Conservation (phyloP, 805 yeast genomes). For the Diddensiella transvaalensis region DNA sequence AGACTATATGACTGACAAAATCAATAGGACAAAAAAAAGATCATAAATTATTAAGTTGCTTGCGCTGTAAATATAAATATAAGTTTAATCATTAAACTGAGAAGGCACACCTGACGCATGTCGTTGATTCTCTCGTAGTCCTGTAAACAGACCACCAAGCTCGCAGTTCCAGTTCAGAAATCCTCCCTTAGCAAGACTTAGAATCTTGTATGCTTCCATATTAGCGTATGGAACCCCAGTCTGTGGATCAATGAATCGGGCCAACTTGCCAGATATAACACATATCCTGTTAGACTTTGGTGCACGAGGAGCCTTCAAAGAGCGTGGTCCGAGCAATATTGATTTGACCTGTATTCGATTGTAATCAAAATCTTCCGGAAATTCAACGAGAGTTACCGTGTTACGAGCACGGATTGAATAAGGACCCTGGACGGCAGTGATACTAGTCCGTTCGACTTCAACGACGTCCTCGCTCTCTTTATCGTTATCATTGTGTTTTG, state of each 20-base stretch:
- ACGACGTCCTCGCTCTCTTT: slow-evolving; percentile 1
- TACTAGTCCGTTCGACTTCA: slow-evolving; percentile 1
- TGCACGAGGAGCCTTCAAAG: slow-evolving; percentile 43
- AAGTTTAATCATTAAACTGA: slow-evolving; percentile 46
- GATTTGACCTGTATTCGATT: slow-evolving; percentile 15
- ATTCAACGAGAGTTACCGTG: slow-evolving; percentile 14
- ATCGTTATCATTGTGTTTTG: slow-evolving; percentile 5
- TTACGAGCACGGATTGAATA: slow-evolving; percentile 12
- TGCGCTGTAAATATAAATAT: background rate
- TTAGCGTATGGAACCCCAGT: slow-evolving; percentile 83
- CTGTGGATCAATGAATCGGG: slow-evolving; percentile 81
- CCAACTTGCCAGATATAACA: slow-evolving; percentile 77
- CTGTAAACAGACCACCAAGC: slow-evolving; percentile 45
- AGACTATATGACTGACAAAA: slow-evolving; percentile 16
- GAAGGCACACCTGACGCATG: slow-evolving; percentile 88
- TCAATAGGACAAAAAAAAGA: slow-evolving; percentile 6
- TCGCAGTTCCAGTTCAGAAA: slow-evolving; percentile 49
- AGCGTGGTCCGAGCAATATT: slow-evolving; percentile 24
- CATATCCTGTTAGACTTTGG: slow-evolving; percentile 51
- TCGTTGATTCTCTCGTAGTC: slow-evolving; percentile 37
- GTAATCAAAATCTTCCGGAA: slow-evolving; percentile 18
- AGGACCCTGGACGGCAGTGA: slow-evolving; percentile 21
- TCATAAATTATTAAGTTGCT: slow-evolving; percentile 4
- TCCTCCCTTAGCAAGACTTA: slow-evolving; percentile 48
- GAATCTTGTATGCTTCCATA: slow-evolving; percentile 71